A percentile compares a stretch with the other conserved stretches of the same genome.
phyloP scores from a whole-genome alignment of 768 basidiomycete species.

The Leccinum variicolor region DNA sequence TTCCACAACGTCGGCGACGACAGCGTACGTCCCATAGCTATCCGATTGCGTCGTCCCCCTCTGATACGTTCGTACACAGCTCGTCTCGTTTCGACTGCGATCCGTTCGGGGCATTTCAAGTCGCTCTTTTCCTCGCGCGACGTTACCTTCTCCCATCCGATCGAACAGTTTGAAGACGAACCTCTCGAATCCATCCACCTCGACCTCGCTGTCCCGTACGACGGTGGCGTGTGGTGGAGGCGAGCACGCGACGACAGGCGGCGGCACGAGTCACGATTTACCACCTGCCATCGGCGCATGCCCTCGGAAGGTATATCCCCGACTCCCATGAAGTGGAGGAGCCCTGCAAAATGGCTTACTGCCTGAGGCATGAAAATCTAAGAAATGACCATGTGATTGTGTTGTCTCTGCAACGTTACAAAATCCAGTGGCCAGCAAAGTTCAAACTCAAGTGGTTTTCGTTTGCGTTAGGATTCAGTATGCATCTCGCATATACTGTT shows the following conservation, averaged over 20 bases:
- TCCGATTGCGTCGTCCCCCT: background rate
- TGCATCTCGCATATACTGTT: too few species aligned
- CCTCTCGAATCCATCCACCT: slow-evolving; percentile 92
- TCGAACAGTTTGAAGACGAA: slow-evolving; percentile 96
- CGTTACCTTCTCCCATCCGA: slow-evolving; percentile 71
- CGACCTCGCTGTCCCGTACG: slow-evolving; percentile 68
- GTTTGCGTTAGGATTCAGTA: too few species aligned
- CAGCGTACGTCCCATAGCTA: slow-evolving; percentile 46
- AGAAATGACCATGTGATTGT: too few species aligned
- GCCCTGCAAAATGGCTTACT: too few species aligned
- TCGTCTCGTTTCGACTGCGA: slow-evolving; percentile 90
- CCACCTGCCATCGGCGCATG: slow-evolving; percentile 66
- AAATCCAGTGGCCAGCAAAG: too few species aligned
- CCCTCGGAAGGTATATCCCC: too few species aligned
- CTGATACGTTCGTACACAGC: slow-evolving; percentile 34
- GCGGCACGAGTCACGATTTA: slow-evolving; percentile 94
- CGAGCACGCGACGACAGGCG: slow-evolving; percentile 84
- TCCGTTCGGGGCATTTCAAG: slow-evolving; percentile 83
- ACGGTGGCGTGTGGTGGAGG: slow-evolving; percentile 45
- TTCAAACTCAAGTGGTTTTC: too few species aligned
- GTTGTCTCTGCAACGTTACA: too few species aligned
- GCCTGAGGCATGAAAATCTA: too few species aligned
- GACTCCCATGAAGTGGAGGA: too few species aligned
- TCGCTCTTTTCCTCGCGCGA: slow-evolving; percentile 76
- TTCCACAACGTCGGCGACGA: slow-evolving; percentile 71